These are phyloP conservation scores for Phialophora tarda DNA, from an alignment of 2,329 filamentous ascomycete species.

Conservation along the genomic window DNA sequence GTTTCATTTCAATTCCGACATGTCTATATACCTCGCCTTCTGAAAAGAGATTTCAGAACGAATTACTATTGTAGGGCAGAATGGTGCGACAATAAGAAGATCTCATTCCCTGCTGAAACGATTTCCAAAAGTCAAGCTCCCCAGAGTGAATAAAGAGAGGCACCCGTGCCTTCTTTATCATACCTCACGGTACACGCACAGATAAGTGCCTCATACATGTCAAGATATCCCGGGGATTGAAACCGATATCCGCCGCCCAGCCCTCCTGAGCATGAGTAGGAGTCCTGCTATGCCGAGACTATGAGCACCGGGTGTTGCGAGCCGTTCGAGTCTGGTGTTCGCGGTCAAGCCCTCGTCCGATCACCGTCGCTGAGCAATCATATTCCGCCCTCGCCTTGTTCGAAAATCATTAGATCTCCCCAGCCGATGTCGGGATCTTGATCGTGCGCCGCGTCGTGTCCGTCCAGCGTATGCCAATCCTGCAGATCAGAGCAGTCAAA, in stretches of 20 bases:
- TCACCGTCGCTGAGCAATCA: neutral
- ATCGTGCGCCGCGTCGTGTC: neutral
- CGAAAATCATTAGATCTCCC: neutral
- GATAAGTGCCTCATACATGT: neutral
- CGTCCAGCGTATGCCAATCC: conserved; percentile 1
- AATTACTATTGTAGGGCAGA: neutral
- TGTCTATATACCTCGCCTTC: neutral
- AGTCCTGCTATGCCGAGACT: neutral
- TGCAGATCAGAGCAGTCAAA: neutral
- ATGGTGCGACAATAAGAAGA: neutral
- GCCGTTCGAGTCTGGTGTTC: neutral
- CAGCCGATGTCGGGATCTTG: neutral
- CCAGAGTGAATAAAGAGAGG: neutral
- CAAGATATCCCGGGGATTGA: neutral
- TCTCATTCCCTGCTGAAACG: neutral
- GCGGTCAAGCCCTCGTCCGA: neutral
- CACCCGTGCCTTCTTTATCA: neutral
- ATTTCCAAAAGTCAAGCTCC: neutral
- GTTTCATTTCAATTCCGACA: neutral
- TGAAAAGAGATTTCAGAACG: neutral
- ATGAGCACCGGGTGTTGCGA: neutral
- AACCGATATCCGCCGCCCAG: neutral
- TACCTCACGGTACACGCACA: neutral
- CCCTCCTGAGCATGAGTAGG: neutral
- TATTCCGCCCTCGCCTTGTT: neutral